Evolutionary conservation across 2,329 filamentous ascomycete genomes (phyloP).

Genomic region (Daldinia sp.): DNA sequence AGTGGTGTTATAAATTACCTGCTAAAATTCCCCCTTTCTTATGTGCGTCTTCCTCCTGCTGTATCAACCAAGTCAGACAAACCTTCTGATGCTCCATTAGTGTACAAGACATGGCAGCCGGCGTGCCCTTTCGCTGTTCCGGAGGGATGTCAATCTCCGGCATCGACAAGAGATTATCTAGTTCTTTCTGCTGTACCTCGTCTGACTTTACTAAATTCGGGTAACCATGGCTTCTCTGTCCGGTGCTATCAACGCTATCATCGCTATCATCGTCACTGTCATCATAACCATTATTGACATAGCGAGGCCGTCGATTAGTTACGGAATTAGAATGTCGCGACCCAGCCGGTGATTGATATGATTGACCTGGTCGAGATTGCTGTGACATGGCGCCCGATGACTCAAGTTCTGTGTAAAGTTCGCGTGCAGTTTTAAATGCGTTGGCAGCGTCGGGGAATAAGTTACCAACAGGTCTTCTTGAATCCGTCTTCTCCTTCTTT

Average conservation of each 20-base stretch:
- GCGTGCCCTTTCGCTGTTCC: conserved; percentile 37
- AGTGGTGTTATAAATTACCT: conserved; percentile 20
- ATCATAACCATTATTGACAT: not conserved
- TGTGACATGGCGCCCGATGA: not conserved
- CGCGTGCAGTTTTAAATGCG: conserved; percentile 22
- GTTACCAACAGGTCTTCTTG: conserved; percentile 6
- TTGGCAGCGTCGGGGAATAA: conserved; percentile 10
- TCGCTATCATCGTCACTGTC: not conserved
- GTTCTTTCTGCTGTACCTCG: conserved; percentile 20
- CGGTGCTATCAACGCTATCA: not conserved
- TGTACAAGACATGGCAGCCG: conserved; percentile 40
- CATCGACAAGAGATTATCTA: conserved; percentile 40
- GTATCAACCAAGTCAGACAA: conserved; percentile 49
- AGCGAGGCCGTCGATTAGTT: not conserved
- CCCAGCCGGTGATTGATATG: not conserved
- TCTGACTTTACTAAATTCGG: not conserved
- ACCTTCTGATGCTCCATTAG: conserved; percentile 49
- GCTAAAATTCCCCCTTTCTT: conserved; percentile 50
- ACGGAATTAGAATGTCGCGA: not conserved
- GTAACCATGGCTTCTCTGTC: not conserved
- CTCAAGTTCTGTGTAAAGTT: conserved; percentile 17
- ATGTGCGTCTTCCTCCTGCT: conserved; percentile 45
- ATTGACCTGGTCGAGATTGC: not conserved
- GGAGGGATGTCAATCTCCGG: conserved; percentile 43
- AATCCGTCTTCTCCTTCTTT: conserved; percentile 12